Conservation (phyloP, 768 basidiomycete genomes). For the Boletus rubescentipes region DNA sequence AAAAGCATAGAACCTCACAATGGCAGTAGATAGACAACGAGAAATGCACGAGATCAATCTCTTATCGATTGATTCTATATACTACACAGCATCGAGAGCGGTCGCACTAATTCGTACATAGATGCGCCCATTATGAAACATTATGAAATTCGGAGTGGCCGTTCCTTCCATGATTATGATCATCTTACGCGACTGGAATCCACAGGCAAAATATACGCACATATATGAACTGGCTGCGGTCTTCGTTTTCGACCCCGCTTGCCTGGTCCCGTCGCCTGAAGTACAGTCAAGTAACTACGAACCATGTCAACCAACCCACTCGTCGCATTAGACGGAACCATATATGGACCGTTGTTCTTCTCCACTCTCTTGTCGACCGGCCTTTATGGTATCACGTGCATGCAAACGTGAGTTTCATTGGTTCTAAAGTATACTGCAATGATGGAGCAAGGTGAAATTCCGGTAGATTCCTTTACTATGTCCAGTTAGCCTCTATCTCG, state of each 20-base stretch:
- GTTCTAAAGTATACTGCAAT: background rate
- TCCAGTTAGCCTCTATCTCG: background rate
- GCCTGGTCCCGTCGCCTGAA: background rate
- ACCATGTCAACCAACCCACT: background rate
- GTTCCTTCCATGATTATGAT: too few species aligned
- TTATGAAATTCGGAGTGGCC: too few species aligned
- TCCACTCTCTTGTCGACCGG: background rate
- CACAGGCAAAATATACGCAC: too few species aligned
- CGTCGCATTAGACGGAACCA: background rate
- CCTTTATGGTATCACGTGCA: constrained; percentile 4
- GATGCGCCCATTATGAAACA: too few species aligned
- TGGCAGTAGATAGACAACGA: too few species aligned
- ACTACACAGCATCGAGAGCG: too few species aligned
- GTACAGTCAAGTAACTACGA: background rate
- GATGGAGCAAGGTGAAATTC: too few species aligned
- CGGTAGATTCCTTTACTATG: constrained; percentile 11
- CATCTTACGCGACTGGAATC: too few species aligned
- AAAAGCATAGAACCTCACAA: too few species aligned
- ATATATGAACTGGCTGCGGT: background rate
- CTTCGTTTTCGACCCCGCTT: background rate
- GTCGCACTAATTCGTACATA: too few species aligned
- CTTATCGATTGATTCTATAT: too few species aligned
- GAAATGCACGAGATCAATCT: too few species aligned
- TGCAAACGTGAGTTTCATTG: constrained; percentile 11
- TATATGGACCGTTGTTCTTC: background rate